These are phyloP conservation scores for Barnettozyma populi DNA, from an alignment of 805 yeast species.

Conservation along the genomic window DNA sequence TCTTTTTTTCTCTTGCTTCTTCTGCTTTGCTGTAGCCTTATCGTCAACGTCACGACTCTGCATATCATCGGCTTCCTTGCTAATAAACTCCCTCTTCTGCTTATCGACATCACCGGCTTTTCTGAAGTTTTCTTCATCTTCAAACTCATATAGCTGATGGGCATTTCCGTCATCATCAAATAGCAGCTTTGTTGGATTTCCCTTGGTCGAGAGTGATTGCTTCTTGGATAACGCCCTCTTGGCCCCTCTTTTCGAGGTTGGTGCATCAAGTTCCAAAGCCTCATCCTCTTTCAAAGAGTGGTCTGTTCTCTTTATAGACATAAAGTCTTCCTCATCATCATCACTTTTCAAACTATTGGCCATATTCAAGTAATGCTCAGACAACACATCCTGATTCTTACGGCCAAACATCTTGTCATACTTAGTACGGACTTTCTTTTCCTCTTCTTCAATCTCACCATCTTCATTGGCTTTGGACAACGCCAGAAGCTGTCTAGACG, in stretches of 20 bases:
- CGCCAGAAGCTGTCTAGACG: constrained; percentile 62
- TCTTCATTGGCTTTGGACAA: constrained; percentile 56
- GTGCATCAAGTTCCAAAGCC: constrained; percentile 52
- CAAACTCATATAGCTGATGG: constrained; percentile 86
- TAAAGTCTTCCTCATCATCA: constrained; percentile 60
- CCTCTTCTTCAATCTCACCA: constrained; percentile 44
- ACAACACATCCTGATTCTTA: constrained; percentile 83
- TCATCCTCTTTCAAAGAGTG: constrained; percentile 65
- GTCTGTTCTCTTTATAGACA: constrained; percentile 72
- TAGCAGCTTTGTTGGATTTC: constrained; percentile 68
- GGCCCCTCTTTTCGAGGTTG: constrained; percentile 76
- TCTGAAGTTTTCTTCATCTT: constrained; percentile 81
- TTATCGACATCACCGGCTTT: constrained; percentile 59
- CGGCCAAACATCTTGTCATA: constrained; percentile 96
- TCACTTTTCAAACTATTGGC: constrained; percentile 39
- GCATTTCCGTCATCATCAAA: constrained; percentile 95
- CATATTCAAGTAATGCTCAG: constrained; percentile 80
- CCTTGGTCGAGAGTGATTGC: constrained; percentile 51
- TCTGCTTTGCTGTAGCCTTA: constrained; percentile 68
- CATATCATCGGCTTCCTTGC: constrained; percentile 66
- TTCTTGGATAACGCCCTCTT: constrained; percentile 88
- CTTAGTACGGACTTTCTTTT: constrained; percentile 64
- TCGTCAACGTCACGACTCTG: constrained; percentile 67
- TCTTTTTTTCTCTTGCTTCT: constrained; percentile 83
- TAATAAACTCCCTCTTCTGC: constrained; percentile 65